Evolutionary conservation across 305 asterid genomes (phyloP).

Genomic region (Fraxinus sp.): DNA sequence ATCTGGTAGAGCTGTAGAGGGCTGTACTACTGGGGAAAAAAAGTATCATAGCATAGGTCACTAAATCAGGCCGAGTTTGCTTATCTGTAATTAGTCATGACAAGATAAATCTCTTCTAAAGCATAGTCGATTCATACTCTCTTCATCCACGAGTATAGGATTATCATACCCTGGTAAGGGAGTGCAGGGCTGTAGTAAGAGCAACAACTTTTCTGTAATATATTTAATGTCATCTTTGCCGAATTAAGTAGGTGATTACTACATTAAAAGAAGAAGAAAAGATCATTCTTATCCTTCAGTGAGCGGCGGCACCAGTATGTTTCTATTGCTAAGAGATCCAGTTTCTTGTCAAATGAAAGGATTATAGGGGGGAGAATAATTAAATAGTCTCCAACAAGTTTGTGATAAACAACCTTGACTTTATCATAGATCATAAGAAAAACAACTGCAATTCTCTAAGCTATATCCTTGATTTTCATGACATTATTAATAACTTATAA

Average conservation of each 20-base stretch:
- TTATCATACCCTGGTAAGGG: background rate
- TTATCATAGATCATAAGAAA: background rate
- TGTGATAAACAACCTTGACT: background rate
- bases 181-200: background rate
- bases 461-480: background rate
- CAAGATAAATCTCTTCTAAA: background rate
- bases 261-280: background rate
- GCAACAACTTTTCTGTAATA: background rate
- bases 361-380: background rate
- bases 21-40: background rate
- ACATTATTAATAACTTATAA: background rate
- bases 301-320: background rate
- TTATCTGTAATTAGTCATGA: background rate
- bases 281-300: background rate
- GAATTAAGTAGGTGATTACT: background rate
- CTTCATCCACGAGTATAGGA: background rate
- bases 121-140: background rate
- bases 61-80: background rate
- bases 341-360: background rate
- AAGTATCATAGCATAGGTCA: background rate
- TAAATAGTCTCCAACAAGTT: background rate
- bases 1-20: background rate
- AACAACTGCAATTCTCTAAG: background rate
- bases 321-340: background rate
- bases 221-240: background rate